These are phyloP conservation scores for Iris macrosiphon DNA, from an alignment of 106 monocot genomes.

Conservation along the genomic window DNA sequence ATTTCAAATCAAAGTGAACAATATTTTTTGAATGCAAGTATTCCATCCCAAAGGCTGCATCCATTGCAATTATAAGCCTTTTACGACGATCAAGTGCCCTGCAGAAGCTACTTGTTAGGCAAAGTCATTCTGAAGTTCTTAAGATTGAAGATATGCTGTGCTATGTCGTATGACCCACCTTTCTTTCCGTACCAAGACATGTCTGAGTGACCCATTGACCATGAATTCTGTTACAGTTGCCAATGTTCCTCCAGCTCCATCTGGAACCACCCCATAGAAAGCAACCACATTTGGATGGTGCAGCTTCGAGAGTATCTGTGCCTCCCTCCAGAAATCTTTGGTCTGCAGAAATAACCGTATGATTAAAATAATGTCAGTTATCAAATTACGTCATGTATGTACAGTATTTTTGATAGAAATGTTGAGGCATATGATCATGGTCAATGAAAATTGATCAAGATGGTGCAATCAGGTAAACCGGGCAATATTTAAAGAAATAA, in stretches of 20 bases:
- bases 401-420: neutral
- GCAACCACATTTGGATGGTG: slow-evolving; percentile 99
- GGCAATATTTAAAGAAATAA: neutral
- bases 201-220: slow-evolving; percentile 93
- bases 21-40: slow-evolving; percentile 94
- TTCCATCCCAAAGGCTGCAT: slow-evolving; percentile 99
- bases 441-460: neutral
- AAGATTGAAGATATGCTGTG: neutral
- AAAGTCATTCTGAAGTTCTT: neutral
- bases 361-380: neutral
- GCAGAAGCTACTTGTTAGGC: slow-evolving; percentile 5
- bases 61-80: slow-evolving; percentile 91
- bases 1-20: slow-evolving; percentile 96
- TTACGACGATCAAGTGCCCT: slow-evolving; percentile 75
- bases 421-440: neutral
- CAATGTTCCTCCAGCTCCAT: slow-evolving; percentile 77
- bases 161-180: slow-evolving; percentile 34
- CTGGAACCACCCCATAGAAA: slow-evolving; percentile 94
- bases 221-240: slow-evolving; percentile 96
- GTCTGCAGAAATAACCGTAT: slow-evolving; percentile 34
- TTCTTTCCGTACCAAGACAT: slow-evolving; percentile 70
- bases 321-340: slow-evolving; percentile 97
- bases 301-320: slow-evolving; percentile 85
- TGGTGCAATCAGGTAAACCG: too few relatives aligned
- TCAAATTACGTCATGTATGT: neutral